Conservation (phyloP, 192 early-diverging fungal genomes). For the Endogone sp. region DNA sequence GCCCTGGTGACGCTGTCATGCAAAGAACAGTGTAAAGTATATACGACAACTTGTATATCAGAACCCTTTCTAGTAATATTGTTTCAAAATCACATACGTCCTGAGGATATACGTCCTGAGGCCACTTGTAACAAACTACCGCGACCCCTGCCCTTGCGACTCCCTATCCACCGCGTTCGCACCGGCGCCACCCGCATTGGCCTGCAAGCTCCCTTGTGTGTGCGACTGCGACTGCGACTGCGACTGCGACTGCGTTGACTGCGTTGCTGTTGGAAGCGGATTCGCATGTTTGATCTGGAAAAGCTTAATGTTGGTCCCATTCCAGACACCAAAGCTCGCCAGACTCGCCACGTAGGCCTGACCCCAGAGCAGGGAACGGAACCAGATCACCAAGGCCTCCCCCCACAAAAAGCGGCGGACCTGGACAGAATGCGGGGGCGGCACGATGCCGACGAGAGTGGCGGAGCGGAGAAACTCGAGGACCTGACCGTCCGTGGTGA, state of each 20-base stretch:
- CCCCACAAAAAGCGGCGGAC: constrained; percentile 59
- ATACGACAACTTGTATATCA: too few relatives aligned
- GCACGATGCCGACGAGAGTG: constrained; percentile 36
- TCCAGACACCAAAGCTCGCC: constrained; percentile 58
- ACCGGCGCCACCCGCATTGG: not conserved
- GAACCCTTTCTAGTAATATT: too few relatives aligned
- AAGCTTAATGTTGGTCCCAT: constrained; percentile 55
- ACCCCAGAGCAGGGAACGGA: constrained; percentile 65
- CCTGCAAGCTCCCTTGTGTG: not conserved
- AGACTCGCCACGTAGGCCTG: constrained; percentile 58
- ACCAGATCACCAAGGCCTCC: constrained; percentile 67
- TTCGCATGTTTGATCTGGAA: constrained; percentile 44
- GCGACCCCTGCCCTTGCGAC: too few relatives aligned
- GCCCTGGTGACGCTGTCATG: too few relatives aligned
- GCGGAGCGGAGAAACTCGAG: constrained; percentile 45
- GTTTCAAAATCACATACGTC: too few relatives aligned
- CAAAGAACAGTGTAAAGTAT: too few relatives aligned
- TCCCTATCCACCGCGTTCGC: not conserved
- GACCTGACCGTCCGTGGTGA: constrained; percentile 59
- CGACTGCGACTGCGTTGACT: not conserved
- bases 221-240: not conserved
- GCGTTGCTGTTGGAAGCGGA: not conserved
- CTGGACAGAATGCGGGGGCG: constrained; percentile 46
- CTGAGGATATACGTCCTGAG: too few relatives aligned
- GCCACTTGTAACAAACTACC: too few relatives aligned